Base-by-base conservation (phyloP, 208 protist species). In the Novymonas esmeraldas region DNA sequence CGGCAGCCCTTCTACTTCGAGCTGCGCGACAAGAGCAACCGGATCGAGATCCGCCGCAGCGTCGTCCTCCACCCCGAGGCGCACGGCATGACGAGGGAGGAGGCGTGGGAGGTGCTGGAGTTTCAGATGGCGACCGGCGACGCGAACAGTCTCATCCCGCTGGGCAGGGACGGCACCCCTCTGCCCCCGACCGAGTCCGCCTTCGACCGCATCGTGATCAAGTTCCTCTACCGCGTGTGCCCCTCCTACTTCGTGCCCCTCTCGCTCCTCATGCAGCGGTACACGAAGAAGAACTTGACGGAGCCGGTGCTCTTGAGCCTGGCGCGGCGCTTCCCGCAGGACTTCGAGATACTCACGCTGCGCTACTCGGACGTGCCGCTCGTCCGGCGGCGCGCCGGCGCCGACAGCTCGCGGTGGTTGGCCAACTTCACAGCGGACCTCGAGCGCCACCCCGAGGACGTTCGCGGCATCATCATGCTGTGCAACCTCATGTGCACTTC, bases 1-100 rank as follows among this genome's bases (percentile, higher is more conserved):
- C 84, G 87, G 7, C 90, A 95, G 63, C 90, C 90, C 3, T 87
- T 77, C 61, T 93, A 94, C 71, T 95, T 95, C 73, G 87, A 95
- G 70, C 50, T 95, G 62, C 85, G 90, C 38, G 75, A 85, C 64
- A 72, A 92, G 55, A 70, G 64, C 49, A 82, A 84, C 29, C 90
- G 83, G 11, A 64, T 80, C 16, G 87, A 95, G 69, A 77, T 95
- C 29, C 90, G 90, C 7, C 77, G 90, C 28, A 90, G 84, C 64
- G 62, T 89, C 41, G 59, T 86, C 57, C 74, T 95, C 34, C 87
- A 95, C 73, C 90, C 90, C 9, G 87, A 95, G 64, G 70, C 70
- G 36, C 90, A 94, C 60, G 78, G 79, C n/a, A 33, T 93, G 31
- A 89, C 90, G 16, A 58, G 56, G 24, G 85, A 84, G 49, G 76